Conservation (phyloP, 805 yeast species). For the Kregervanrija delftensis region DNA sequence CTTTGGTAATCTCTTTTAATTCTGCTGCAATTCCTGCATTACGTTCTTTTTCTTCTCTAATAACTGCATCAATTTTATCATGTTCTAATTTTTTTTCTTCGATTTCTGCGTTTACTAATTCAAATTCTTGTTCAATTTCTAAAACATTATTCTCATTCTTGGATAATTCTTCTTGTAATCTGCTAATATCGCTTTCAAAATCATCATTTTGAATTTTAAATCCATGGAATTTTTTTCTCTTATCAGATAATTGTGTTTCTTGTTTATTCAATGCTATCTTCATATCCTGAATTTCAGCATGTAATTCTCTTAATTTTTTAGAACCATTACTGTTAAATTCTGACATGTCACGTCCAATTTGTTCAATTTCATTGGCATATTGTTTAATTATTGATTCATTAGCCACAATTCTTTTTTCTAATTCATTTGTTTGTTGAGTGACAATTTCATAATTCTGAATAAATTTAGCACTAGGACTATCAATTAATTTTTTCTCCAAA, state of each 20-base stretch:
- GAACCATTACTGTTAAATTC: constrained; percentile 81
- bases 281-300: constrained; percentile 42
- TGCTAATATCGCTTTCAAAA: constrained; percentile 45
- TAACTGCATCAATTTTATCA: constrained; percentile 24
- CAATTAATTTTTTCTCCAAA: constrained; percentile 46
- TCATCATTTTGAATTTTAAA: constrained; percentile 70
- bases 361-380: constrained; percentile 38
- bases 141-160: constrained; percentile 29
- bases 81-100: constrained; percentile 22
- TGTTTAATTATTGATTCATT: constrained; percentile 33
- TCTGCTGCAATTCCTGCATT: constrained; percentile 72
- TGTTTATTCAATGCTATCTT: constrained; percentile 27
- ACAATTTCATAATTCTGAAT: constrained; percentile 31
- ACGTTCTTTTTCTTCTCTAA: constrained; percentile 51
- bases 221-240: constrained; percentile 51
- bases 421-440: constrained; percentile 28
- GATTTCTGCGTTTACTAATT: constrained; percentile 21
- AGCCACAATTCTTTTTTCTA: constrained; percentile 37
- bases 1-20: constrained; percentile 47
- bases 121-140: constrained; percentile 27
- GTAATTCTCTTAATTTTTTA: constrained; percentile 62
- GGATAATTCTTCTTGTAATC: constrained; percentile 35
- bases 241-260: constrained; percentile 36
- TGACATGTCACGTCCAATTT: constrained; percentile 66
- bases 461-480: constrained; percentile 51